Evolutionary conservation across 371 early-diverging fungal genomes (phyloP), one percentile per base, ranked within the genome.

Genomic region (Mortierella sp.): DNA sequence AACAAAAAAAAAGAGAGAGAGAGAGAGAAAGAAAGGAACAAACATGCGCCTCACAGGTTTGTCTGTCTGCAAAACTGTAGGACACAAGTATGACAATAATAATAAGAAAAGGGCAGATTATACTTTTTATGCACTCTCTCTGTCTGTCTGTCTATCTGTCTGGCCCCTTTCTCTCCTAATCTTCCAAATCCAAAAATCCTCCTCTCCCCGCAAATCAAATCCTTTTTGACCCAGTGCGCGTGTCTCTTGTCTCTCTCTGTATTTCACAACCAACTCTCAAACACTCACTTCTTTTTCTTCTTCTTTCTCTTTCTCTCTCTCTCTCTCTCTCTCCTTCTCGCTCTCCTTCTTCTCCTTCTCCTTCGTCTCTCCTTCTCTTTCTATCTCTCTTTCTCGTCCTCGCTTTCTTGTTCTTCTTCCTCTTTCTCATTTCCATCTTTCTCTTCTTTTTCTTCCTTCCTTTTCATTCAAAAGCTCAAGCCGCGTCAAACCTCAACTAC

Each of bases 331-430:
- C 24, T 53, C 19, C 53, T 58, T 32, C 24, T n/a, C n/a, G n/a
- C n/a, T n/a, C n/a, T n/a, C n/a, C n/a, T n/a, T n/a, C n/a, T 16
- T 58, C 32, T 58, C 58, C 22, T 28, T 58, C 33, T 58, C 33
- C 33, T 32, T 15, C 33, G 4, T 53, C 28, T 55, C 33, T 58
- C 3, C 15, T 58, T 58, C 33, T 33, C 24, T 58, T 9, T 58
- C 10, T 58, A 4, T 16, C 32, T 33, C 13, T 58, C 24, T 13
- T 5, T 21, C 16, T 19, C 28, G 9, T 21, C 10, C 19, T n/a
- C n/a, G 9, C 11, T 55, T 21, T 55, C 58, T 58, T 33, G 10
- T 28, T 33, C 33, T 58, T 19, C 19, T 19, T 5, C 16, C 19
- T 55, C 19, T 58, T 24, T 22, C 16, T 32, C 7, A 11, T 58